A percentile compares a stretch with the other conserved stretches of the same genome.
These are phyloP conservation scores for Sporisorium graminicola DNA, from an alignment of 1,284 basidiomycete genomes.

Conservation along the genomic window DNA sequence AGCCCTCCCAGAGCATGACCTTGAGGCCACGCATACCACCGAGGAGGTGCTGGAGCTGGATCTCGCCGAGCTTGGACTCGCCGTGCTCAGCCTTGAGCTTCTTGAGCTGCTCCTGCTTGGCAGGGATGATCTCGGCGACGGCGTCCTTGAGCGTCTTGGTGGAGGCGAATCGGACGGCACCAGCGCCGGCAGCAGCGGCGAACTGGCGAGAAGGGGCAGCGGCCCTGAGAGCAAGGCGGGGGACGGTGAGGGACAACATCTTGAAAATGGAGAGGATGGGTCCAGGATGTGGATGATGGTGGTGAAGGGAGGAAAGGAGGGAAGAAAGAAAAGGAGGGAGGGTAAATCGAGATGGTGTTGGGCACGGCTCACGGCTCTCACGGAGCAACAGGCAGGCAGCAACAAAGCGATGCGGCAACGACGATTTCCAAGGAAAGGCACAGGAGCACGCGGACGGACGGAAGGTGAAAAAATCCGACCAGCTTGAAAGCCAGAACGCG, in stretches of 20 bases:
- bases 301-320: slow-evolving; percentile 9
- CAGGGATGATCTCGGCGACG: slow-evolving; percentile 67
- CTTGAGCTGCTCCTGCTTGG: slow-evolving; percentile 68
- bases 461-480: slow-evolving; percentile 4
- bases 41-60: slow-evolving; percentile 67
- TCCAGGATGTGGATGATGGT: slow-evolving; percentile 32
- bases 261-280: slow-evolving; percentile 13
- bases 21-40: slow-evolving; percentile 70
- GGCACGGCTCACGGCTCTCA: background rate
- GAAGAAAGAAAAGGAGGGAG: background rate
- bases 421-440: slow-evolving; percentile 2
- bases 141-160: slow-evolving; percentile 67
- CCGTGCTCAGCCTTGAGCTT: slow-evolving; percentile 66
- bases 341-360: background rate
- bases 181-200: slow-evolving; percentile 57
- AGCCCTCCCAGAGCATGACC: slow-evolving; percentile 70
- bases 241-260: slow-evolving; percentile 67
- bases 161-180: slow-evolving; percentile 63
- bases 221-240: slow-evolving; percentile 63
- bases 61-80: slow-evolving; percentile 65
- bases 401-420: slow-evolving; percentile 6
- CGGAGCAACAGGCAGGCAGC: slow-evolving; percentile 1
- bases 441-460: slow-evolving; percentile 2
- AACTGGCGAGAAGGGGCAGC: slow-evolving; percentile 64
- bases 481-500: slow-evolving; percentile 1